Evolutionary conservation across 768 basidiomycete species (phyloP), one percentile per base, ranked within the genome.

Genomic region (Boletus subparvulus): DNA sequence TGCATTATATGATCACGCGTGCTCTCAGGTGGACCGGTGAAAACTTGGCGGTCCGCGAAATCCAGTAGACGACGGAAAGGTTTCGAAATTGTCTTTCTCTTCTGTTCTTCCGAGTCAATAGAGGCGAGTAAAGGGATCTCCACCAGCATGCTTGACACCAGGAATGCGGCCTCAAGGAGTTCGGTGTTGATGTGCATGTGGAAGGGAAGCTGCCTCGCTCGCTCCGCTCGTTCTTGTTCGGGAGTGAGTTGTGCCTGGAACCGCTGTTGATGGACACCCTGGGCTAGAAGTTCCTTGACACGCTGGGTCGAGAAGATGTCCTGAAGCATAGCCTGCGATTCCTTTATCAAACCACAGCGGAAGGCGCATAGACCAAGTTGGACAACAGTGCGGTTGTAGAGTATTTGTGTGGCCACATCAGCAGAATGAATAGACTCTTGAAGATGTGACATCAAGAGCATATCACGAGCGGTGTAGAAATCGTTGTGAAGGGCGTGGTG

Each of bases 161-260:
- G 81, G 80, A 98, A 99, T 1, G 94, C 97, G 19, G 95, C 95
- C 73, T 98, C 97, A 53, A 98, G 79, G 10, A 99, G 80, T 74
- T 98, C 97, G 14, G 97, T 93, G 77, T 98, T 99, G 75, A 98
- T 94, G 74, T 99, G 97, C 90, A 98, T 91, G 74, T 99, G 97
- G 87, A 98, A 99, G 30, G 97, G 97, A 24, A 99, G 81, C 65
- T 98, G 93, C 35, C 97, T 84, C 62, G 94, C 88, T 62, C 94
- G 92, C 73, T 99, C 97, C 3, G 94, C 87, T 69, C 94, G 91
- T 72, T 99, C 97, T 74, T 99, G 97, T 73, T 99, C 97, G 2
- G 93, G 93, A 13, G 89, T 84, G 55, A 95, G 77, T 10, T 84
- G 82, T 44, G 73, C 71, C 63, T 92, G 89, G 79, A 87, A 96